A percentile compares a stretch with the other conserved stretches of the same genome.
phyloP scores from a whole-genome alignment of 148 eudicot genomes.

The Rhododendron ferrugineum region DNA sequence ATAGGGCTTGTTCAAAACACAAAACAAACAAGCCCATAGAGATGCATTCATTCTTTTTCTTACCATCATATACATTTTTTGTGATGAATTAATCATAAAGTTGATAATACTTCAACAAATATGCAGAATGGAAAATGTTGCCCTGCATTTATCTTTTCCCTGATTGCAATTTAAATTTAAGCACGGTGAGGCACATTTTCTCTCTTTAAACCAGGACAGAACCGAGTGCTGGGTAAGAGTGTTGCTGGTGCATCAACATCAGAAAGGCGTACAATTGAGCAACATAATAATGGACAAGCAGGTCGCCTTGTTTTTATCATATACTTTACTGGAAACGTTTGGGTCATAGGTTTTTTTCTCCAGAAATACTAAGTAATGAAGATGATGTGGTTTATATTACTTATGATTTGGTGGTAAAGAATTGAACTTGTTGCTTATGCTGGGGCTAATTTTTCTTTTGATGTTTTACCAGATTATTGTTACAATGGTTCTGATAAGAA shows the following conservation, averaged over 20 bases:
- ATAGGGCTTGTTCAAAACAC: no score
- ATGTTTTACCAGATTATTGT: constrained; percentile 29
- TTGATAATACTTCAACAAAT: neutral
- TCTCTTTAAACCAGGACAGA: constrained; percentile 59
- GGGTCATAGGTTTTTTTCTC: neutral
- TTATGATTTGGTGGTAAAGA: neutral
- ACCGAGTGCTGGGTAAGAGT: constrained; percentile 44
- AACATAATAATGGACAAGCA: constrained; percentile 30
- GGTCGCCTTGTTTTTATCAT: constrained; percentile 26
- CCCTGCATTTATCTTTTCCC: constrained; percentile 5
- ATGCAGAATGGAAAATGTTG: neutral
- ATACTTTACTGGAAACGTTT: neutral
- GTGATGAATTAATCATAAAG: neutral
- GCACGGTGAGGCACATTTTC: neutral
- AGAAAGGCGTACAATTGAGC: constrained; percentile 19
- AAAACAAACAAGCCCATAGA: neutral
- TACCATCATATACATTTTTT: neutral
- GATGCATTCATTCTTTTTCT: neutral
- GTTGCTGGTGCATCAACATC: constrained; percentile 21
- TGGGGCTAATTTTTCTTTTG: constrained; percentile 1
- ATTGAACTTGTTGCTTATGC: neutral
- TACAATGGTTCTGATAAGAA: constrained; percentile 15
- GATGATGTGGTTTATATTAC: neutral
- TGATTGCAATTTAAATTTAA: neutral
- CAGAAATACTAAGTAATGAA: neutral